Percentiles rank a stretch among this genome's conserved stretches.
phyloP scores from a whole-genome alignment of 176 grass and related monocot species.

The Poa annua region DNA sequence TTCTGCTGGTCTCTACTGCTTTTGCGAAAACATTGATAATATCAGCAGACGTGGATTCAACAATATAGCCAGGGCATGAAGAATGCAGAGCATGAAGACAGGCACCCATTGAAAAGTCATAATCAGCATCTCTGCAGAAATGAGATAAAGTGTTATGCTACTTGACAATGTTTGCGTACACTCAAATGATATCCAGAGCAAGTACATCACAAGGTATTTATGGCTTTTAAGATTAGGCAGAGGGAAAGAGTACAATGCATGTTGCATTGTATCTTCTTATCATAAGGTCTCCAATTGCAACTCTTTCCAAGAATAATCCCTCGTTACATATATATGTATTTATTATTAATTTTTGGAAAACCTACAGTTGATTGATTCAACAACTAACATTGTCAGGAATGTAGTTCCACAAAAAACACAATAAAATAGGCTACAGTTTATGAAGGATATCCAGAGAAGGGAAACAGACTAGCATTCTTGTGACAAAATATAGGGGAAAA shows the following conservation, averaged over 20 bases:
- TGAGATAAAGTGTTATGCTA: constrained; percentile 7
- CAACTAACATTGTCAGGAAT: constrained; percentile 13
- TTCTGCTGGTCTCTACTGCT: constrained; percentile 59
- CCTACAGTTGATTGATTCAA: not conserved
- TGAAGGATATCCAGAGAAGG: constrained; percentile 4
- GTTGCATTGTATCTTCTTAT: not conserved
- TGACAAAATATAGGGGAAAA: constrained; percentile 17
- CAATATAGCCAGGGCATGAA: constrained; percentile 69
- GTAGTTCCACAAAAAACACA: not conserved
- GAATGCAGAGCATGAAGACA: constrained; percentile 86
- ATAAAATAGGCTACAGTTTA: not conserved
- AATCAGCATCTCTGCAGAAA: constrained; percentile 70
- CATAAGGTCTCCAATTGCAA: constrained; percentile 5
- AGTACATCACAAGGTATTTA: constrained; percentile 18
- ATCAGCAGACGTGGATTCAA: constrained; percentile 81
- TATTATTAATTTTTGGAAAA: not conserved
- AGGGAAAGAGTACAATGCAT: not conserved
- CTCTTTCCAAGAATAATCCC: constrained; percentile 8
- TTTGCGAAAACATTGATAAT: constrained; percentile 70
- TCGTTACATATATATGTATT: not conserved
- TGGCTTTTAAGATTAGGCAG: constrained; percentile 9
- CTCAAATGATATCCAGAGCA: constrained; percentile 5
- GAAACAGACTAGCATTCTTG: not conserved
- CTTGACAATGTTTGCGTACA: constrained; percentile 2
- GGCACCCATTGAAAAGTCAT: constrained; percentile 80